Evolutionary conservation across 805 yeast species (phyloP), one percentile per base, ranked within the genome.

Genomic region (Schizosaccharomyces osmophilus): DNA sequence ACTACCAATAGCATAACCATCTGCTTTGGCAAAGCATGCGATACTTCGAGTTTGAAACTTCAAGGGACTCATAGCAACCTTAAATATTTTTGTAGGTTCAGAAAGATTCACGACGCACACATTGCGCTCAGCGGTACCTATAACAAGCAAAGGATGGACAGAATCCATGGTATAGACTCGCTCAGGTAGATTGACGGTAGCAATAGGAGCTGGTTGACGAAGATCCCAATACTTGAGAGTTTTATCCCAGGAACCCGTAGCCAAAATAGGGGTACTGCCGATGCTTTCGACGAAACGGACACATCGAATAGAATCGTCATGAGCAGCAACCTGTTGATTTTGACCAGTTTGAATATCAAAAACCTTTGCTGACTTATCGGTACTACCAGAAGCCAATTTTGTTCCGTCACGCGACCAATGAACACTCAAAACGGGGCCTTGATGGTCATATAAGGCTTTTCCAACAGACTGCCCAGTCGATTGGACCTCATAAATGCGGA

Each of bases 171-270:
- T 75, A 73, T 88, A 90, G 0, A 87, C 95, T 61, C 95, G 76
- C 66, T 93, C 97, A 0, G 97, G 95, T 70, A 93, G 74, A 67
- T 79, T 79, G 51, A 93, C 74, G 2, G 95, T 85, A 22, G 88
- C 79, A 24, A 90, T 78, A 19, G 97, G 93, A 57, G 83, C 85
- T 57, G 67, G 74, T 65, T 82, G 82, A 69, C 97, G 82, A 73
- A 85, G 77, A 73, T 93, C 97, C 98, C 98, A 90, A 72, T 93
- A 93, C 70, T 81, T 82, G 64, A 93, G 73, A 0, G 97, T 87
- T 73, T 87, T 88, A 73, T 93, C 98, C 97, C 97, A 93, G 5
- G 96, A 87, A 6, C 95, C 96, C 55, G 89, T 81, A 2, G 88
- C 97, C 32, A 90, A 81, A 65, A 86, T 86, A 36, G 74, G 76